Evolutionary conservation across 495 filamentous ascomycete species (phyloP), one percentile per base, ranked within the genome.

Genomic region (Lophium mytilinum): DNA sequence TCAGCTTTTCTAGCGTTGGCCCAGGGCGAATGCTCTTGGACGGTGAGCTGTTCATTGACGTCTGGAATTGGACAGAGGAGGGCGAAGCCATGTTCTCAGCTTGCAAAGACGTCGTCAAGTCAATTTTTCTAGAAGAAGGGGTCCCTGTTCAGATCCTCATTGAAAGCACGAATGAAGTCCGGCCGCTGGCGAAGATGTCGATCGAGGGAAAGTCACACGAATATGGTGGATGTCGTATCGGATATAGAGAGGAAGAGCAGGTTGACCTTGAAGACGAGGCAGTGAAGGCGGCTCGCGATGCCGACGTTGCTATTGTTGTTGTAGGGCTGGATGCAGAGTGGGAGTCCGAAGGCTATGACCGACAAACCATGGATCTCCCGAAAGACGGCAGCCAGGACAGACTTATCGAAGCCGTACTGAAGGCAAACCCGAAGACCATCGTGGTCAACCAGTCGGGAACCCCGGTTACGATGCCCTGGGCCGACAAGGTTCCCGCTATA

Each of bases 301-400:
- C 80, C 1, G 86, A 92, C 52, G 83, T 90, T 33, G 90, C 87
- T 7, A 77, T 94, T 48, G 76, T 94, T 9, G 82, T 89, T 62
- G 86, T 88, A 18, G 90, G 90, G 3, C 76, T 94, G 12, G 88
- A 88, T 64, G 80, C 49, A 42, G 90, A 95, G 66, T 94, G 89
- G 89, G 89, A 94, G 67, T 88, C 85, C 15, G 90, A 94, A 66
- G 90, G 90, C 19, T 84, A 89, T 58, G 89, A 94, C 68, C 80
- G 88, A n/a, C 78, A 84, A 53, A 82, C 81, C 52, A 91, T 93
- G 88, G 84, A 89, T 60, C 77, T 94, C 9, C 89, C 89, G 11
- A 68, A 65, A 52, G 57, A 68, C 5, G 84, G 84, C 1, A 83
- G 80, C 64, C 87, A 85, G 66, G 87, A 95, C 65, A 79, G 83